phyloP scores from a whole-genome alignment of 2,329 filamentous ascomycete genomes.

The Fusarium sp. region DNA sequence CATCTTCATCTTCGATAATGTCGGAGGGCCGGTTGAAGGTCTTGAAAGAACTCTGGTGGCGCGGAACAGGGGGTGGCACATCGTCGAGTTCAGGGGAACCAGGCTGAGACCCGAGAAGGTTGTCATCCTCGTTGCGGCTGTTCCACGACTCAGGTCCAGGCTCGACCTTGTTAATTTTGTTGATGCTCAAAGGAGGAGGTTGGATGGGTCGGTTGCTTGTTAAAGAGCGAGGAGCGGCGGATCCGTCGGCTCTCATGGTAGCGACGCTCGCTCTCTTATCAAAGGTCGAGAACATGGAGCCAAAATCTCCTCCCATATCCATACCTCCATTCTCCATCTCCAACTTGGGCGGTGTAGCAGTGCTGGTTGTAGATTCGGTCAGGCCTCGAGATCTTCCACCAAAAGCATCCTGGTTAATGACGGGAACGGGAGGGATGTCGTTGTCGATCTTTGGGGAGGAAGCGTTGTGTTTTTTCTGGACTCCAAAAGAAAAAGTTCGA shows the following conservation, averaged over 20 bases:
- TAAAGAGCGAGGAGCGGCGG: conserved; percentile 56
- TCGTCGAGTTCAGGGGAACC: conserved; percentile 54
- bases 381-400: conserved; percentile 59
- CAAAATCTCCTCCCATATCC: conserved; percentile 68
- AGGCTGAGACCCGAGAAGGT: conserved; percentile 56
- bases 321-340: conserved; percentile 58
- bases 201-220: conserved; percentile 56
- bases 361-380: conserved; percentile 65
- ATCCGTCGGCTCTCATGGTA: conserved; percentile 58
- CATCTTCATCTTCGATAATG: conserved; percentile 63
- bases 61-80: conserved; percentile 54
- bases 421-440: conserved; percentile 54
- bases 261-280: conserved; percentile 65
- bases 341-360: conserved; percentile 62
- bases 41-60: conserved; percentile 51
- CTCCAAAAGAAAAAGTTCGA: conserved; percentile 70
- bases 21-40: conserved; percentile 51
- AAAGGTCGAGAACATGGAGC: conserved; percentile 66
- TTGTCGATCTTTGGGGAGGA: conserved; percentile 46
- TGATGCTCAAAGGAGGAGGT: conserved; percentile 62
- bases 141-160: conserved; percentile 61
- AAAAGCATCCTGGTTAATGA: conserved; percentile 47
- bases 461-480: conserved; percentile 60
- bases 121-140: conserved; percentile 61
- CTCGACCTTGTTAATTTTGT: conserved; percentile 58